Evolutionary conservation across 164 flowering plant genomes (phyloP).

Genomic region (Stephania cephalantha): DNA sequence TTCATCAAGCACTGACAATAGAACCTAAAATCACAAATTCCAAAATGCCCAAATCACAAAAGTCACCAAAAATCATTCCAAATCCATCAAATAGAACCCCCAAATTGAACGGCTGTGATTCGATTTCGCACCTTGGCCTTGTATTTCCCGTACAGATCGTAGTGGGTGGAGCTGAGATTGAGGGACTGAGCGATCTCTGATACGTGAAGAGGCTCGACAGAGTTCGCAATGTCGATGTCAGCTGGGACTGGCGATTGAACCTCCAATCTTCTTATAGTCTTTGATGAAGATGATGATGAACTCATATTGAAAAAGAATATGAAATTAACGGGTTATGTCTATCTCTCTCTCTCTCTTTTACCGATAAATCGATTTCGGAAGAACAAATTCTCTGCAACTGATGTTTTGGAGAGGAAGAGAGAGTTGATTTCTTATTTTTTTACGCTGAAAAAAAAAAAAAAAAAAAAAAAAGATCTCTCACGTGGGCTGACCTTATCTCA

Average conservation of each 20-base stretch:
- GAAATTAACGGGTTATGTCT: neutral
- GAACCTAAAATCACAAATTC: constrained; percentile 38
- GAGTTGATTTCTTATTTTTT: neutral
- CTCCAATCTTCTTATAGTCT: constrained; percentile 59
- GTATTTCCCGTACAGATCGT: constrained; percentile 95
- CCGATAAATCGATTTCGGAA: neutral
- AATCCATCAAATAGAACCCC: neutral
- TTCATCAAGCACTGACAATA: constrained; percentile 78
- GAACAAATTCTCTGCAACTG: neutral
- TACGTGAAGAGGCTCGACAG: constrained; percentile 77
- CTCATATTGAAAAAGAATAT: neutral
- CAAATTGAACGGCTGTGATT: neutral
- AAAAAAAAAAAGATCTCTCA: too few species aligned
- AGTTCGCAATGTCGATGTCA: constrained; percentile 90
- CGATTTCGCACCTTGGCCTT: constrained; percentile 75
- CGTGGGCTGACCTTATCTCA: neutral
- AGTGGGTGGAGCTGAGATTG: constrained; percentile 57
- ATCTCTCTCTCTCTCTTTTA: neutral
- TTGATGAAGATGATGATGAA: constrained; percentile 45
- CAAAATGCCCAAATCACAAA: constrained; percentile 8
- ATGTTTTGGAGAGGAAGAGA: neutral
- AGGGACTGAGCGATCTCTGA: constrained; percentile 82
- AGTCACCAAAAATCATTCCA: neutral
- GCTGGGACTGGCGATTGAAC: constrained; percentile 94
- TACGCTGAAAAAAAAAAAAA: neutral